Evolutionary conservation across 768 basidiomycete genomes (phyloP).

Genomic region (Cytidiella melzeri): DNA sequence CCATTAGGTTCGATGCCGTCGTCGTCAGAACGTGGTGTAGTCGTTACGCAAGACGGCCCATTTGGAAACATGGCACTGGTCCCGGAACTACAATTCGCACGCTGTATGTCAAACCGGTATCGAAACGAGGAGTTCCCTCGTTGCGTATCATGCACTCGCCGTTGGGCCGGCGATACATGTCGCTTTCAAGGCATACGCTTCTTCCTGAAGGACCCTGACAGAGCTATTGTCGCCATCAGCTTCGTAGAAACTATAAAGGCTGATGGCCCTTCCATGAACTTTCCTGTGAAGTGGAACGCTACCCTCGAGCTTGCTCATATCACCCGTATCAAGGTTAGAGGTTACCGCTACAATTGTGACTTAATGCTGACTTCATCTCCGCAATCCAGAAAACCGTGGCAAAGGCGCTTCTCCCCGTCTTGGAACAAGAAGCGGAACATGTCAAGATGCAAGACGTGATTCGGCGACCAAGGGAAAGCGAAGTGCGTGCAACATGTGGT

Average conservation of each 20-base stretch:
- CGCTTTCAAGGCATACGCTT: constrained; percentile 82
- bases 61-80: constrained; percentile 26
- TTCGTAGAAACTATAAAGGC: constrained; percentile 61
- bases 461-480: constrained; percentile 69
- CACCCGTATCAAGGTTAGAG: constrained; percentile 51
- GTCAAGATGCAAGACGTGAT: constrained; percentile 52
- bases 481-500: constrained; percentile 85
- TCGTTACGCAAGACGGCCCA: background rate
- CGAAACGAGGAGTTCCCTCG: constrained; percentile 67
- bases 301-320: constrained; percentile 44
- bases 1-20: background rate
- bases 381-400: constrained; percentile 61
- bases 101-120: constrained; percentile 83
- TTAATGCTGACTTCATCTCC: constrained; percentile 4
- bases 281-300: constrained; percentile 65
- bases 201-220: constrained; percentile 57
- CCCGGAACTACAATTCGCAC: constrained; percentile 69
- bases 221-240: constrained; percentile 57
- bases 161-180: constrained; percentile 85
- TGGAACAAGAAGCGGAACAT: constrained; percentile 61
- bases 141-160: constrained; percentile 78
- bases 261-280: constrained; percentile 54
- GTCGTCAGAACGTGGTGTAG: background rate
- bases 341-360: background rate
- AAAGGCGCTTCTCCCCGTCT: constrained; percentile 56